Percentiles rank a stretch among this genome's conserved stretches.
phyloP scores from a whole-genome alignment of 495 filamentous ascomycete species.

The Beverwykella pulmonaria region DNA sequence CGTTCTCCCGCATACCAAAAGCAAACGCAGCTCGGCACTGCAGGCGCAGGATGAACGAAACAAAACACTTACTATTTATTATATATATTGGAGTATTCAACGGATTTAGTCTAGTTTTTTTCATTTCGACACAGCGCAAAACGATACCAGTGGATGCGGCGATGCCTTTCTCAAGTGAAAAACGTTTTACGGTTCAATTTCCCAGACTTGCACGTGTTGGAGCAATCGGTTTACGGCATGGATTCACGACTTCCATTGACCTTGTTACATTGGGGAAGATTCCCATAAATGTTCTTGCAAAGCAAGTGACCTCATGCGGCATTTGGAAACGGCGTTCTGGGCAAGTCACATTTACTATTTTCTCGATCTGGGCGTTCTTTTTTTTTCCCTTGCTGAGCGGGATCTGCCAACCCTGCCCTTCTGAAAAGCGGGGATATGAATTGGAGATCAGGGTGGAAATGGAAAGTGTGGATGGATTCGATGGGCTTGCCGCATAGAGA shows the following conservation, averaged over 20 bases:
- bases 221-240: slow-evolving; percentile 1
- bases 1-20: slow-evolving; percentile 34
- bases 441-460: not conserved
- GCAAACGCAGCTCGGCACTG: slow-evolving; percentile 30
- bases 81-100: slow-evolving; percentile 8
- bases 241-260: not conserved
- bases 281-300: not conserved
- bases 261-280: not conserved
- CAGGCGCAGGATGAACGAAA: slow-evolving; percentile 33
- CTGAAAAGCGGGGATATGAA: not conserved
- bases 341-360: slow-evolving; percentile 2
- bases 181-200: slow-evolving; percentile 1
- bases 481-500: not conserved
- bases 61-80: not conserved
- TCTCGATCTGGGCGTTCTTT: slow-evolving; percentile 1
- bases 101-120: slow-evolving; percentile 10
- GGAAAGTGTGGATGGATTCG: not conserved
- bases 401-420: not conserved
- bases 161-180: slow-evolving; percentile 4
- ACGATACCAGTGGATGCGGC: slow-evolving; percentile 2
- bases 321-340: slow-evolving; percentile 25
- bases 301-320: slow-evolving; percentile 1
- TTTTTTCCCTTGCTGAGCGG: not conserved
- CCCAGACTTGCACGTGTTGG: not conserved
- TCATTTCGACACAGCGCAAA: slow-evolving; percentile 5